Percentiles rank a stretch among this genome's conserved stretches.
Evolutionary conservation across 495 filamentous ascomycete genomes (phyloP).

Genomic region (Podospora bellae-mahoneyi): DNA sequence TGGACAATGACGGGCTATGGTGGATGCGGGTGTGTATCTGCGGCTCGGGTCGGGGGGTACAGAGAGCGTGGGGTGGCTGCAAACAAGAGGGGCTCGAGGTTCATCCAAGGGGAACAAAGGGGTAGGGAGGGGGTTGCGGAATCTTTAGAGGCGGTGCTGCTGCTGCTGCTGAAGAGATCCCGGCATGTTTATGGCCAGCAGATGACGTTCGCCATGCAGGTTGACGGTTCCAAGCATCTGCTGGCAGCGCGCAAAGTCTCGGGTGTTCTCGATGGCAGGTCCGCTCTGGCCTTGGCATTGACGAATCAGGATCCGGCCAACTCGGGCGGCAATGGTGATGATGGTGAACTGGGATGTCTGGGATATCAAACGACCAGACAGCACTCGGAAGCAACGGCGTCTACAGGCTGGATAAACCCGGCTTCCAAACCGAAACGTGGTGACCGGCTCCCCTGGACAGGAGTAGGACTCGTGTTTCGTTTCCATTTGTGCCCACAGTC

Average conservation of each 20-base stretch:
- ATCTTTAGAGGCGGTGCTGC: too few relatives aligned
- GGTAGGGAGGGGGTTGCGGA: too few relatives aligned
- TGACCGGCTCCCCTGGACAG: too few relatives aligned
- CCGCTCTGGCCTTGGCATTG: not conserved
- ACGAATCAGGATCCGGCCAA: not conserved
- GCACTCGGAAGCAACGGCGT: not conserved
- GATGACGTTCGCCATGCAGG: not conserved
- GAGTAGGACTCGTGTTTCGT: not conserved
- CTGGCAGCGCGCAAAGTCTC: not conserved
- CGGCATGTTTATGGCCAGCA: not conserved
- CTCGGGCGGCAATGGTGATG: not conserved
- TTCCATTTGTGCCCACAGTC: not conserved
- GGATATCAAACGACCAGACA: not conserved
- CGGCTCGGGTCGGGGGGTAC: not conserved
- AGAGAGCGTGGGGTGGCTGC: not conserved
- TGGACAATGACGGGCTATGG: not conserved
- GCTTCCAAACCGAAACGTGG: not conserved
- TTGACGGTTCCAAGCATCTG: not conserved
- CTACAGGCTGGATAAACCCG: not conserved
- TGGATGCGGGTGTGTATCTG: constrained; percentile 5
- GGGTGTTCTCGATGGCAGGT: not conserved
- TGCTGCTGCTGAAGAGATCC: not conserved
- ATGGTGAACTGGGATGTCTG: not conserved
- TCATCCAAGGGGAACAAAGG: not conserved
- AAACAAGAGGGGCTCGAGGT: not conserved